Evolutionary conservation across 2,329 filamentous ascomycete genomes (phyloP), one percentile per base, ranked within the genome.

Genomic region (Colletotrichum tamarilloi): DNA sequence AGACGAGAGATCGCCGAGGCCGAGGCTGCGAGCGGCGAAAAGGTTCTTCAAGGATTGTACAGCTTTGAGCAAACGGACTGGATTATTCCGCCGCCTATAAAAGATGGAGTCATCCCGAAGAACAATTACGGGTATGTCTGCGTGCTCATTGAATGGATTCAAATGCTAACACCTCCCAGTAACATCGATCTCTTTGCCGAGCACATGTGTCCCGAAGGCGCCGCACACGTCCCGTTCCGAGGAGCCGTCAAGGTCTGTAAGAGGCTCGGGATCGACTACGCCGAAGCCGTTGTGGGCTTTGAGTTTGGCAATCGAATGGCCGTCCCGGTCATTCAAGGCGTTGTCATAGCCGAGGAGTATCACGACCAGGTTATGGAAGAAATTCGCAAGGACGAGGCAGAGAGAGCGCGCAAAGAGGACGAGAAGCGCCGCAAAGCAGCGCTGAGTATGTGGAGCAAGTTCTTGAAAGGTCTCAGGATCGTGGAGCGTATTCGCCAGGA

Each of bases 231-330:
- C 2, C 95, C 95, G 0, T 92, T 92, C 67, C 90, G 92, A 58
- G 94, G 94, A 0, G 93, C 92, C 0, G 91, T 92, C 38, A 92
- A 92, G 60, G 90, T 98, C 1, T 98, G 96, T 81, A 95, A 94
- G 80, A 92, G 93, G 74, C 86, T 99, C 0, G 91, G 91, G 4
- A 93, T 98, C 49, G 95, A 98, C 79, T 97, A 92, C 77, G 97
- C 97, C 0, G 97, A 98, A 82, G 97, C 97, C 1, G 97, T 98
- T 2, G 95, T 95, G 0, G 97, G 95, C 1, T 99, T 99, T 80
- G 97, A 99, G 80, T 99, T 98, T 80, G 96, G 96, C 0, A 93
- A 97, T 77, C 93, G 97, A 73, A 95, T 97, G 88, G 97, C 97
- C 5, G 95, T 98, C 1, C 97, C 97, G 0, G 91, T 98, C 0